These are phyloP conservation scores for Coprinellus micaceus DNA, from an alignment of 768 basidiomycete species.

Conservation along the genomic window DNA sequence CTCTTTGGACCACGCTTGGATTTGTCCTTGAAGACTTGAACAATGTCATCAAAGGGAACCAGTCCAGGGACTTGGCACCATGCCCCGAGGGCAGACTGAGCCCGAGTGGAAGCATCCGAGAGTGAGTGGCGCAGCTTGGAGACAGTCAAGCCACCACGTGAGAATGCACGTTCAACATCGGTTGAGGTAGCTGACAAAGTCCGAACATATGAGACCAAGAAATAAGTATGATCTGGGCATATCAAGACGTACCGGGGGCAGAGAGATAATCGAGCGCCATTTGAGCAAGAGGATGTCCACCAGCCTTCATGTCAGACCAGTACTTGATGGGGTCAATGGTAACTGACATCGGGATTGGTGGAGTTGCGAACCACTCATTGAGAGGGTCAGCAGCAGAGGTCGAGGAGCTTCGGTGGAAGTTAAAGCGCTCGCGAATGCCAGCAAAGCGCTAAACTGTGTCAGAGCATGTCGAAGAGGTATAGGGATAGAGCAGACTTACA, in stretches of 20 bases:
- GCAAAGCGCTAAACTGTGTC: not conserved
- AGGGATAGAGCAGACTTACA: not conserved
- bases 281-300: slow-evolving; percentile 9
- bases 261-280: slow-evolving; percentile 29
- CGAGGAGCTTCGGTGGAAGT: not conserved
- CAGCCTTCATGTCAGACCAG: slow-evolving; percentile 10
- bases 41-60: not conserved
- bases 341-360: slow-evolving; percentile 7
- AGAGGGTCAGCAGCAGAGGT: not conserved
- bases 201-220: not conserved
- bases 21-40: not conserved
- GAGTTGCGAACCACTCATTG: not conserved
- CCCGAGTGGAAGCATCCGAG: not conserved
- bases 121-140: slow-evolving; percentile 1
- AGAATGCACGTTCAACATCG: slow-evolving; percentile 4
- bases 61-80: not conserved
- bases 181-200: slow-evolving; percentile 4
- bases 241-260: slow-evolving; percentile 21
- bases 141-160: not conserved
- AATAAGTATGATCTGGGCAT: not conserved
- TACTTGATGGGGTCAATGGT: slow-evolving; percentile 11
- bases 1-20: slow-evolving; percentile 4
- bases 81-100: not conserved
- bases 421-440: not conserved
- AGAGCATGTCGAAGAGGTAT: not conserved